Base-by-base conservation (phyloP, 768 basidiomycete genomes). In the Tricholoma sp. region DNA sequence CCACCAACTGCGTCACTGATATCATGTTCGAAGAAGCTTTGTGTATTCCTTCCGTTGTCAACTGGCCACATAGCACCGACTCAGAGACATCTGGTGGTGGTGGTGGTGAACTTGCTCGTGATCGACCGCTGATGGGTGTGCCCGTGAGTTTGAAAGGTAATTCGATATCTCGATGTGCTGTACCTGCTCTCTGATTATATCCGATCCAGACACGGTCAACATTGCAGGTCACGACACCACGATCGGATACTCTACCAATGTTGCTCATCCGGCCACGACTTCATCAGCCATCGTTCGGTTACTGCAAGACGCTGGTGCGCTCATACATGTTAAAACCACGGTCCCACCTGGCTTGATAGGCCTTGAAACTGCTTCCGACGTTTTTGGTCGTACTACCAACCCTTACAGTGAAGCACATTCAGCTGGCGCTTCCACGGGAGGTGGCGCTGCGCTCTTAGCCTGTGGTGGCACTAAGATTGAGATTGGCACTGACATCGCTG, bases 401-500 rank as follows among this genome's bases (percentile, higher is more conserved):
- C 87, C 87, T 0, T 78, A 85, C 67, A 83, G 82, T 62, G 63
- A 68, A 2, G 76, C 70, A 1, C 77, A 79, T 57, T 74, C 77
- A 9, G 70, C 76, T 6, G 88, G 88, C 13, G 88, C 84, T 6
- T 88, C 86, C 0, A 83, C 84, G 0, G 85, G 88, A 0, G 88
- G 88, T 8, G 88, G 88, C 55, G 81, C 76, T 1, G 86, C 87
- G 1, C 76, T 89, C 1, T 63, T 90, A 0, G 87, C 87, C 0
- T 74, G 79, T 50, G 83, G 85, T 1, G 86, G 86, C 9, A 78
- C 79, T 37, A 80, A 83, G 61, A 76, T 88, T 18, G 88, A 88
- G 37, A 77, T 90, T 36, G 89, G 88, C 1, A 82, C 87, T 4
- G 89, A 91, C 61, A 72, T 90, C 29, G 89, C 82, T 2, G 90